Evolutionary conservation across 257 asterid genomes (phyloP), one percentile per base, ranked within the genome.

Genomic region (Nicotiana undulata): DNA sequence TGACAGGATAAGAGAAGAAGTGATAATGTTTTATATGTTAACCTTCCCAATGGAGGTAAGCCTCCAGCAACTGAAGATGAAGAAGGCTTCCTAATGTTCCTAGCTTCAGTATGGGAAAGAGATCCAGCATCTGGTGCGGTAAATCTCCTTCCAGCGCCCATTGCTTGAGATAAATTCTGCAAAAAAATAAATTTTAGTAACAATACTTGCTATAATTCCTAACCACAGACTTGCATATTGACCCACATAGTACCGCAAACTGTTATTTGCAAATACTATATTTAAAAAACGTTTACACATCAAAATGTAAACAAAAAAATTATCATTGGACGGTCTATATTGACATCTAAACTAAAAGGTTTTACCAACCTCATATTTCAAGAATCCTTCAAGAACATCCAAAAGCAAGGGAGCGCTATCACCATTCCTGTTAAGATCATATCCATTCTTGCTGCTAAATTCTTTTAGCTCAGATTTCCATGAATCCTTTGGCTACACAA

Each of bases 331-430:
- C 74, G 3, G 74, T 31, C 49, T 17, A 65, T 29, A 29, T 65
- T 15, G 32, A 31, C 15, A 65, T 65, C 49, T 31, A 65, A 63
- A 65, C 32, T 31, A 20, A 7, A 65, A 17, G 49, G 13, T 16
- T 65, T 31, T 55, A 86, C 84, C 90, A 66, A 94, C 99, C 99
- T 96, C 98, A 68, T 94, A 96, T 89, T 96, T 96, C 94, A 96
- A 88, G 89, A 96, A 96, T 77, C 99, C 99, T 87, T 93, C 98
- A 86, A 96, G 97, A 88, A 93, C 98, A 85, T 96, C 99, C 93
- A 96, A 89, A 86, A 96, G 98, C 88, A 96, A 87, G 58, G 99
- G 99, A 63, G 95, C 97, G 75, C 97, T 89, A 64, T 96, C 98
- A 80, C 97, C 98, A 77, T 92, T 94, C 85, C 97, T 91, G 84